phyloP scores from a whole-genome alignment of 1,284 basidiomycete genomes.

The Somion occarium region DNA sequence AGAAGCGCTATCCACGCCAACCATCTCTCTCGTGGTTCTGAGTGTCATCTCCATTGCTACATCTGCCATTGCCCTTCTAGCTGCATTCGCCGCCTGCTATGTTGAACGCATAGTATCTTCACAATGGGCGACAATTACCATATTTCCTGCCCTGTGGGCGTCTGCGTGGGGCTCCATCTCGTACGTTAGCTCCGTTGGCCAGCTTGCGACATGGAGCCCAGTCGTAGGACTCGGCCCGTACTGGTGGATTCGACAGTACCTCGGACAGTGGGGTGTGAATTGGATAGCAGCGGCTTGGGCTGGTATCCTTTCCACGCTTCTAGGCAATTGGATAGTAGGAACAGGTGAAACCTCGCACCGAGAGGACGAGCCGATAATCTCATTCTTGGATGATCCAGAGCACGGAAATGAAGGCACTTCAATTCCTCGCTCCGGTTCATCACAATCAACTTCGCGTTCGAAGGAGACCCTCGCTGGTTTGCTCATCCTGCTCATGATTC shows the following conservation, averaged over 20 bases:
- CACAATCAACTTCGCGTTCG: not conserved
- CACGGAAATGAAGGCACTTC: slow-evolving; percentile 11
- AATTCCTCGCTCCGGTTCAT: not conserved
- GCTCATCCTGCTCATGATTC: slow-evolving; percentile 47
- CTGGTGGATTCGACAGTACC: slow-evolving; percentile 51
- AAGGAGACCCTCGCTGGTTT: slow-evolving; percentile 30
- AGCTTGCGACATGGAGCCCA: slow-evolving; percentile 66
- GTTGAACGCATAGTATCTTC: slow-evolving; percentile 24
- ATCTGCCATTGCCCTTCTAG: slow-evolving; percentile 38
- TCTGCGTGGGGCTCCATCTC: slow-evolving; percentile 50
- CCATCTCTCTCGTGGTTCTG: slow-evolving; percentile 43
- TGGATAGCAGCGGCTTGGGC: slow-evolving; percentile 72
- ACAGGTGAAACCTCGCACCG: slow-evolving; percentile 8
- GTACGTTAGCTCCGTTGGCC: slow-evolving; percentile 57
- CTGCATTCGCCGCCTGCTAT: slow-evolving; percentile 35
- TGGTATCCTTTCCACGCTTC: slow-evolving; percentile 50
- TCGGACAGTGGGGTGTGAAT: slow-evolving; percentile 59
- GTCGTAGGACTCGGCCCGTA: slow-evolving; percentile 49
- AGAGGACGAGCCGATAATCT: not conserved
- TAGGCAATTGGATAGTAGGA: slow-evolving; percentile 55
- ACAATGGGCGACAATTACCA: slow-evolving; percentile 39
- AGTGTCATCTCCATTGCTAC: slow-evolving; percentile 35
- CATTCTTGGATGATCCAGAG: slow-evolving; percentile 5
- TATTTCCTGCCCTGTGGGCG: slow-evolving; percentile 71
- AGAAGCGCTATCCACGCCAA: slow-evolving; percentile 50